phyloP scores from a whole-genome alignment of 73 alveolate genomes.

The Urostyla sp. region DNA sequence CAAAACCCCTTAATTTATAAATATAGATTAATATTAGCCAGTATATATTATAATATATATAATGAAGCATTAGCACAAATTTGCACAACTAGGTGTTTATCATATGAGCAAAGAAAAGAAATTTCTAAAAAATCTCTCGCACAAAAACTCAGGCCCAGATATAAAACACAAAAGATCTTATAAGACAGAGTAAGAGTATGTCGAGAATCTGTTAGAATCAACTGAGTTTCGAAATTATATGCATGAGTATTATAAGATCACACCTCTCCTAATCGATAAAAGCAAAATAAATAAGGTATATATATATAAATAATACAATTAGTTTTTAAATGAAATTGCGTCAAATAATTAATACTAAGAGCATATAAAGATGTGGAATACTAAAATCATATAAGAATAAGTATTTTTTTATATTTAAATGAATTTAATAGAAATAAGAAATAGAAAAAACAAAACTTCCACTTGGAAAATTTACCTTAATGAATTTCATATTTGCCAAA shows the following conservation, averaged over 20 bases:
- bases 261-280: constrained; percentile 6
- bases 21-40: no score
- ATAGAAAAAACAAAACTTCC: background rate
- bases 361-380: background rate
- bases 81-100: no score
- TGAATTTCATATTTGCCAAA: no score
- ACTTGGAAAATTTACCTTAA: background rate
- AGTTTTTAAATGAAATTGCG: constrained; percentile 15
- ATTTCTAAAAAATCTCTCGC: no score
- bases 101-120: no score
- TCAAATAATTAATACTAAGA: background rate
- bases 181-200: no score
- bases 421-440: background rate
- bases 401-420: background rate
- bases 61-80: no score
- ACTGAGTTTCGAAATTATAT: constrained; percentile 31
- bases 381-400: background rate
- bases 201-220: no score
- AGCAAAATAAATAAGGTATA: constrained; percentile 17
- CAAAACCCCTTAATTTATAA: no score
- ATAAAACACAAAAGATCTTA: no score
- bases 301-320: background rate
- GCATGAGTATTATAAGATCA: constrained; percentile 20
- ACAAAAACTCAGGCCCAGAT: no score
- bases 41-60: no score